Base-by-base conservation (phyloP, 2,329 filamentous ascomycete genomes). In the Plenodomus tracheiphilus region DNA sequence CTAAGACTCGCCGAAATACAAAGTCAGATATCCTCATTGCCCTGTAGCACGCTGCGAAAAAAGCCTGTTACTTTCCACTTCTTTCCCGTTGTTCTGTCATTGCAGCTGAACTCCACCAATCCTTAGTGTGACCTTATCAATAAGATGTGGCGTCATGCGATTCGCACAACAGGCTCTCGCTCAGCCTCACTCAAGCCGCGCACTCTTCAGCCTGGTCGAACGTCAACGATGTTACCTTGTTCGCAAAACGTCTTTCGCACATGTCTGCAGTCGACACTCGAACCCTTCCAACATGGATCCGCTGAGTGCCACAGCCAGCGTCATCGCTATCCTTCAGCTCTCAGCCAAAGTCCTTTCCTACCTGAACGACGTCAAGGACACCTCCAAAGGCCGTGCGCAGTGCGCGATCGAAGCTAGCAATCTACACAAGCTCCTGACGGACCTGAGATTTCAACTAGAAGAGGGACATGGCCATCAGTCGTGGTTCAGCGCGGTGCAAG, bases 401-500 rank as follows among this genome's bases (percentile, higher is more conserved):
- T 55, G 30, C 20, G 20, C 35, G 4, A 40, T 39, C 3, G 46
- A 55, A 16, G 15, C 19, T 2, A 41, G 25, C 2, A 55, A 49
- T 15, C 20, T 47, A 4, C 16, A 36, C 15, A 47, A 20, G 20
- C 46, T 53, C 16, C 49, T 55, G 8, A 21, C 36, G 3, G 43
- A 21, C 13, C 30, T 47, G 28, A 9, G 18, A 20, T 45, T 22
- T 28, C 47, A 40, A 11, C 36, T 50, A 2, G 43, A 47, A 15
- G 35, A 41, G 18, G 22, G 37, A 15, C 22, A 25, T 25, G 22
- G 5, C 22, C 39, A 41, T 16, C 6, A 49, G n/a, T 53, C 56
- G 39, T 68, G 64, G 65, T 61, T 56, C 39, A 53, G 41, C 11
- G 47, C 53, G 4, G 46, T 65, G 17, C 43, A 43, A 44, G 48